Percentiles rank a stretch among this genome's conserved stretches.
phyloP scores from a whole-genome alignment of 176 grass and related monocot species.

The Juncus inflexus region DNA sequence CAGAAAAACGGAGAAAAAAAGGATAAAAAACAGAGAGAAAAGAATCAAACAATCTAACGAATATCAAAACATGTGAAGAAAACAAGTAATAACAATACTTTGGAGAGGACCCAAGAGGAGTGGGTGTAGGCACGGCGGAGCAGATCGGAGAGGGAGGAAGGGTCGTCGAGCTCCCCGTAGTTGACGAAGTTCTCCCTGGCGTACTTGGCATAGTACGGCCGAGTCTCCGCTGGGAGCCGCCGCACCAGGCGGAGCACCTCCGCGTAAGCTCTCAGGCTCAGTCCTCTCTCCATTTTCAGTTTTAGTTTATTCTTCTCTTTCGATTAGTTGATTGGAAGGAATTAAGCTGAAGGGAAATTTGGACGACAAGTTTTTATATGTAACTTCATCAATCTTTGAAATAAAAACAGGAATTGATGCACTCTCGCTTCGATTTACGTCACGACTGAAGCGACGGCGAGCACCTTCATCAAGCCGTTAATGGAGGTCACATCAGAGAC shows the following conservation, averaged over 20 bases:
- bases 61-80: neutral
- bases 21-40: neutral
- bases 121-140: conserved; percentile 77
- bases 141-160: conserved; percentile 62
- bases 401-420: too few relatives aligned
- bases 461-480: conserved; percentile 74
- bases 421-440: conserved; percentile 65
- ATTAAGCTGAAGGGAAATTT: too few relatives aligned
- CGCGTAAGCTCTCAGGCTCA: conserved; percentile 49
- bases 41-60: neutral
- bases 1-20: neutral
- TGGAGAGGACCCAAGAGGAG: conserved; percentile 85
- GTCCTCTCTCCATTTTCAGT: conserved; percentile 36
- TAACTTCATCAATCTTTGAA: too few relatives aligned
- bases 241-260: conserved; percentile 74
- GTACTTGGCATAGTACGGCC: conserved; percentile 79
- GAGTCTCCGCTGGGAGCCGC: conserved; percentile 62
- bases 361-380: too few relatives aligned
- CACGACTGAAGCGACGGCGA: conserved; percentile 39
- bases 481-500: conserved; percentile 92
- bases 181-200: conserved; percentile 97
- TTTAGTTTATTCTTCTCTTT: neutral
- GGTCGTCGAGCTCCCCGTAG: conserved; percentile 65
- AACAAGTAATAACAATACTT: conserved; percentile 32
- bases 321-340: neutral